A percentile compares a stretch with the other conserved stretches of the same genome.
These are phyloP conservation scores for Pholiota conissans DNA, from an alignment of 768 basidiomycete genomes.

Conservation along the genomic window DNA sequence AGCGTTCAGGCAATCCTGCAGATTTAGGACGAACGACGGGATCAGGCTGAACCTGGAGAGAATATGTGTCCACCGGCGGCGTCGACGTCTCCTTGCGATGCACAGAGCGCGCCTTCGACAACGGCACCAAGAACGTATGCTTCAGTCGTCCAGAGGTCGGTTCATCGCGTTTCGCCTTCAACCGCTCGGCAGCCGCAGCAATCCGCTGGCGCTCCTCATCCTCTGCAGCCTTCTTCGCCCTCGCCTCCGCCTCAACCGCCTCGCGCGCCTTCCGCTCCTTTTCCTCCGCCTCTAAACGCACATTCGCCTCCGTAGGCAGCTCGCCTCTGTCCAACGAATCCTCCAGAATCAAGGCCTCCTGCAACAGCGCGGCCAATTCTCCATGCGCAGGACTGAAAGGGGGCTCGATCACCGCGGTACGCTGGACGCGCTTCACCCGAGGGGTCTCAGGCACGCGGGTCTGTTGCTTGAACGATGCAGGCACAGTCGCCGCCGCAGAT, in stretches of 20 bases:
- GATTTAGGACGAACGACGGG: constrained; percentile 11
- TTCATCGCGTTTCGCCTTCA: constrained; percentile 26
- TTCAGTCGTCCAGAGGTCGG: constrained; percentile 28
- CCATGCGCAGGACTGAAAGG: constrained; percentile 48
- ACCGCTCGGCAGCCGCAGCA: constrained; percentile 21
- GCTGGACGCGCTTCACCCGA: constrained; percentile 27
- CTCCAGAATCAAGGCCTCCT: constrained; percentile 61
- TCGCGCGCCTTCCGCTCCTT: constrained; percentile 18
- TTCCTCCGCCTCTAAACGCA: constrained; percentile 14
- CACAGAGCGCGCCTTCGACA: constrained; percentile 26
- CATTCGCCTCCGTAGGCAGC: constrained; percentile 35
- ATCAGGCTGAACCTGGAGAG: background rate
- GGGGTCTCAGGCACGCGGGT: constrained; percentile 27
- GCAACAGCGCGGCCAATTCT: constrained; percentile 54
- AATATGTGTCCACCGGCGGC: constrained; percentile 2
- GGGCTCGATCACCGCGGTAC: constrained; percentile 31
- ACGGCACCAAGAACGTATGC: constrained; percentile 34
- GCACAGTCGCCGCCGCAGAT: constrained; percentile 16
- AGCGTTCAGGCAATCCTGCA: constrained; percentile 9
- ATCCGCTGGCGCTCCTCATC: constrained; percentile 27
- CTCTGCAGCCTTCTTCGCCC: constrained; percentile 3
- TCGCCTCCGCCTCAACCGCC: constrained; percentile 18
- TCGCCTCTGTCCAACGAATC: constrained; percentile 50
- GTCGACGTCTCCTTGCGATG: constrained; percentile 26
- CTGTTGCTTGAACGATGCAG: constrained; percentile 17